Base-by-base conservation (phyloP, 306 rosid species). In the Cyclanthera cordifolia region DNA sequence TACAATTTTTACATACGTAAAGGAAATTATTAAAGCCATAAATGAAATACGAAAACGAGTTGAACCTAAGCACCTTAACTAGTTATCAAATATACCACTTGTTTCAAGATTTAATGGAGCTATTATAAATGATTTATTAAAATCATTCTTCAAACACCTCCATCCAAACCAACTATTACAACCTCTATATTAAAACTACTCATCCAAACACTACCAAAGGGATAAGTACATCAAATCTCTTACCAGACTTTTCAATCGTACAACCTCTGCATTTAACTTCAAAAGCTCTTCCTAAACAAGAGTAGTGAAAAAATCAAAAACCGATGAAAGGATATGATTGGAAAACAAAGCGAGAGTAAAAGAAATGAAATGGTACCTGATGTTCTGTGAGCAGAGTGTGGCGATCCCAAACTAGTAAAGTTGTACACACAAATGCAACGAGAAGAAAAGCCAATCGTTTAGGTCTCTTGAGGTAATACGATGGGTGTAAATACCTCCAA, bases 391-490 rank as follows among this genome's bases (percentile, higher is more conserved):
- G 77, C 17, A 93, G 77, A 55, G 87, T 93, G 74, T 93, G 99
- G 53, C 96, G 99, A 69, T 93, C 99, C 99, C 99, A 93, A 6
- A 93, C 82, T 53, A 93, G 2, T 30, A 93, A 74, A 74, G 80
- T 67, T 43, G 63, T 84, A n/a, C 77, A 83, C 51, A 85, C 94
- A 32, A 90, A 93, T 14, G 79, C 83, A 15, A 93, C 82, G 86
- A 93, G 81, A n/a, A 93, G 91, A 80, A 93, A 57, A 71, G 99
- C 95, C 63, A 90, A 58, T 49, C 96, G 89, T 77, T 87, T 85
- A 15, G 99, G 99, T 14, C 99, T 80, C 87, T 87, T 90, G 23
- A 93, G 84, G 71, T 93, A 93, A 78, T 93, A 90, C 53, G 88
- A 75, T 2, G 96, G 96, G 50, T 93, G 67, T 24, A 89, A 93